Evolutionary conservation across 1,284 basidiomycete species (phyloP), one percentile per base, ranked within the genome.

Genomic region (Veloporphyrellus conicus): DNA sequence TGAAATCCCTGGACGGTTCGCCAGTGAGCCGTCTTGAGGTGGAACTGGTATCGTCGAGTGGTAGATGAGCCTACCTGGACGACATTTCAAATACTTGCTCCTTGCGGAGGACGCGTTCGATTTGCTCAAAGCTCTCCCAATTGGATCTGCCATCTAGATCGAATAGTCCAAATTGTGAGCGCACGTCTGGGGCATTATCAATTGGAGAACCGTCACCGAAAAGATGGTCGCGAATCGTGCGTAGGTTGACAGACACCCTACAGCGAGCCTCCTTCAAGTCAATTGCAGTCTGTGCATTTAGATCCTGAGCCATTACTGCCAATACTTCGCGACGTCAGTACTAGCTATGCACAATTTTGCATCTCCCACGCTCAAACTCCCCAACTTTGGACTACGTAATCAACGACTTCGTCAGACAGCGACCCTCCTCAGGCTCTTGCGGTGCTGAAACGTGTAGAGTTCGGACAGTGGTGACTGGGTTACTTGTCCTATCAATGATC

Each of bases 41-140:
- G 6, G 25, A 28, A 14, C 11, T 5, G 3, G 16, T 23, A 19
- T 29, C 18, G 6, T 14, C 12, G 23, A 15, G 10, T 12, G 15
- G 18, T 15, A 14, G 32, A 8, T 11, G 9, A 12, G 49, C 63
- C 38, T 52, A 81, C 81, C 77, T 75, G 45, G 71, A 63, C 1
- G 75, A 69, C 62, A 87, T 88, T 65, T 84, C 78, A 53, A 90
- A 88, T 4, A 72, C 64, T 0, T 78, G 74, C 50, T 90, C 86
- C 2, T 68, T 63, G 25, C 72, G 68, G 44, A 90, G 64, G 14
- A 84, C 53, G 2, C 63, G 51, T 12, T 78, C 70, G 8, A 90
- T 65, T 29, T 68, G 67, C 20, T 72, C 55, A 40, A 76, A 76
- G 29, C 59, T 71, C 16, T 72, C 59, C 81, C 79, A 85, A 45